Evolutionary conservation across 1,284 basidiomycete genomes (phyloP).

Genomic region (Cystobasidium slooffiae): DNA sequence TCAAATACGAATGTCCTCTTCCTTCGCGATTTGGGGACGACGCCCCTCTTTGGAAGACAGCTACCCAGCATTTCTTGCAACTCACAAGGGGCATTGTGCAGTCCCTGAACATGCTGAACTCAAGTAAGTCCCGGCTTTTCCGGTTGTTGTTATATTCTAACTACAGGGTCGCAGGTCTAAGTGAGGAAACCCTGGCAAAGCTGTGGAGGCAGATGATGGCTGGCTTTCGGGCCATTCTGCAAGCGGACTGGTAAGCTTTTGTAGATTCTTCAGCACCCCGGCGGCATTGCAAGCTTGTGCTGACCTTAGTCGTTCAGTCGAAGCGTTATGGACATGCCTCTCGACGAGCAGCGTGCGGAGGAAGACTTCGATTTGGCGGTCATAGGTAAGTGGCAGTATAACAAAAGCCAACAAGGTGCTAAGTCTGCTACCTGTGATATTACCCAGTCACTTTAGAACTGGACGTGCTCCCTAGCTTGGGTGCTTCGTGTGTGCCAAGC

Average conservation of each 20-base stretch:
- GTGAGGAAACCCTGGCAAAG: background rate
- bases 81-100: constrained; percentile 43
- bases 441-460: constrained; percentile 67
- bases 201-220: constrained; percentile 62
- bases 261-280: too few relatives aligned
- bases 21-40: constrained; percentile 83
- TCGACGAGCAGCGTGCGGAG: constrained; percentile 73
- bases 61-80: constrained; percentile 59
- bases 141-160: background rate
- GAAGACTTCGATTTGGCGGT: constrained; percentile 85
- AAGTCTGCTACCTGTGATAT: constrained; percentile 2
- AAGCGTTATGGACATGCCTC: constrained; percentile 63
- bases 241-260: constrained; percentile 30
- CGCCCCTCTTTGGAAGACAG: constrained; percentile 87
- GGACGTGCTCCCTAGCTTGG: constrained; percentile 76
- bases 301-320: constrained; percentile 53
- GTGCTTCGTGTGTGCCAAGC: constrained; percentile 72
- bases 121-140: background rate
- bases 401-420: background rate
- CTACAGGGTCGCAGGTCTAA: background rate
- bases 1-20: constrained; percentile 91
- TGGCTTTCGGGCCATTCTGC: constrained; percentile 47
- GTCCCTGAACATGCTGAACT: background rate
- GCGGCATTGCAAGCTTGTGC: too few relatives aligned
- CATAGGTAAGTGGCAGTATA: constrained; percentile 60